Evolutionary conservation across 2,329 filamentous ascomycete genomes (phyloP), one percentile per base, ranked within the genome.

Genomic region (Helminthosporium solani): DNA sequence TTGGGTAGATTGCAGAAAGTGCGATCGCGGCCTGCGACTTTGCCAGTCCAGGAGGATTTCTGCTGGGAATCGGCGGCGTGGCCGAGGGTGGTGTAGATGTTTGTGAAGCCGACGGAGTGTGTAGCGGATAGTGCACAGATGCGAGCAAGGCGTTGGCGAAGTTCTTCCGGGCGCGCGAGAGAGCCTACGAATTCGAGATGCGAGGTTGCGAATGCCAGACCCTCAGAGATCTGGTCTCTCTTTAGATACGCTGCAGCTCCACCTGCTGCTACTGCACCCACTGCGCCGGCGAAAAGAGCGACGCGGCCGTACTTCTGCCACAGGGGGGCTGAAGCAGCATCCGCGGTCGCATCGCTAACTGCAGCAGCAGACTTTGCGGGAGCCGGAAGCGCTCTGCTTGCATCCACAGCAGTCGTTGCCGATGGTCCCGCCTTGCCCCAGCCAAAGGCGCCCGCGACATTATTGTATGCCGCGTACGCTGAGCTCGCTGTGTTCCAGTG

Each of bases 141-240:
- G 49, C 75, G 79, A n/a, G 77, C 73, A 8, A 96, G 78, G 25
- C 94, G 83, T 62, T 83, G 81, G 57, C 85, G 84, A 54, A 97
- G 75, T 63, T 96, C 90, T 58, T 91, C 87, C 3, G 83, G 84
- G n/a, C 88, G 84, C 38, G 88, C 87, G 7, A 99, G 79, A 61
- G 90, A 95, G 2, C 90, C 90, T 1, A 97, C 88, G 61, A 97
- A 99, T 68, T 94, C 88, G 20, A 99, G 82, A 70, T 99, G 94
- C 28, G 88, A 94, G 14, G 86, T 83, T 12, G 88, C 88, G 90
- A 91, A 97, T 8, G 77, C 77, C 74, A 85, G 85, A 7, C 91
- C 87, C 49, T 86, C 79, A 2, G 80, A 82, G 50, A 97, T 82
- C 53, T 89, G 84, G 25, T 95, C 88, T 44, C 89, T 83, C 60